Evolutionary conservation across 257 asterid species (phyloP).

Genomic region (Verbascum thapsus): DNA sequence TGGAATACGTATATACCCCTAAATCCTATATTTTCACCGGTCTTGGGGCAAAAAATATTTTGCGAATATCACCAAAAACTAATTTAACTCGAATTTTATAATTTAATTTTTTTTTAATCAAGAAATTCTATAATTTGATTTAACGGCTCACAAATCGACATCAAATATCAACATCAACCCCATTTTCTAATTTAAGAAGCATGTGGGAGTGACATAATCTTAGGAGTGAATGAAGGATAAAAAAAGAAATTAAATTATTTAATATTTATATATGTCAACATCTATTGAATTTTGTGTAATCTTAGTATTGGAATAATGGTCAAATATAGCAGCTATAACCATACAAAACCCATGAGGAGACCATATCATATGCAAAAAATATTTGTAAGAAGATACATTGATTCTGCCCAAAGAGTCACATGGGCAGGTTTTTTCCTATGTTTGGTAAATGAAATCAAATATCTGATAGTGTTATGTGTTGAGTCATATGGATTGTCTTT

Average conservation of each 20-base stretch:
- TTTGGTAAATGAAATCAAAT: slow-evolving; percentile 34
- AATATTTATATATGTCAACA: too few species aligned
- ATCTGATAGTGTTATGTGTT: too few species aligned
- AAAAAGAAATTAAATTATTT: too few species aligned
- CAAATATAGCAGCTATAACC: slow-evolving; percentile 36
- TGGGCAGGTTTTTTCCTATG: slow-evolving; percentile 50
- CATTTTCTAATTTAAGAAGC: not conserved
- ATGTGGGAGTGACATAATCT: slow-evolving; percentile 35
- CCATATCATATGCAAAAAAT: not conserved
- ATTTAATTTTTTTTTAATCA: too few species aligned
- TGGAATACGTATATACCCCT: too few species aligned
- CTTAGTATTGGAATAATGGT: slow-evolving; percentile 11
- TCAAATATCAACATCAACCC: too few species aligned
- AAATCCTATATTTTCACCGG: too few species aligned
- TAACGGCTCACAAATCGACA: too few species aligned
- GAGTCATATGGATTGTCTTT: slow-evolving; percentile 38
- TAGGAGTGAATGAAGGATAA: slow-evolving; percentile 28
- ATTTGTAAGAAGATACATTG: not conserved
- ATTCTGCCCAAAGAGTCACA: slow-evolving; percentile 29
- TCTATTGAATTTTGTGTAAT: slow-evolving; percentile 31
- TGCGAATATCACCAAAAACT: too few species aligned
- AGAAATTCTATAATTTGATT: too few species aligned
- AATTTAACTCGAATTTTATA: too few species aligned
- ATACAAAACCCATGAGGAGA: slow-evolving; percentile 31
- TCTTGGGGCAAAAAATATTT: too few species aligned